Percentiles rank a stretch among this genome's conserved stretches.
Evolutionary conservation across 495 filamentous ascomycete genomes (phyloP).

Genomic region (Pseudoneurospora amorphoporcata): DNA sequence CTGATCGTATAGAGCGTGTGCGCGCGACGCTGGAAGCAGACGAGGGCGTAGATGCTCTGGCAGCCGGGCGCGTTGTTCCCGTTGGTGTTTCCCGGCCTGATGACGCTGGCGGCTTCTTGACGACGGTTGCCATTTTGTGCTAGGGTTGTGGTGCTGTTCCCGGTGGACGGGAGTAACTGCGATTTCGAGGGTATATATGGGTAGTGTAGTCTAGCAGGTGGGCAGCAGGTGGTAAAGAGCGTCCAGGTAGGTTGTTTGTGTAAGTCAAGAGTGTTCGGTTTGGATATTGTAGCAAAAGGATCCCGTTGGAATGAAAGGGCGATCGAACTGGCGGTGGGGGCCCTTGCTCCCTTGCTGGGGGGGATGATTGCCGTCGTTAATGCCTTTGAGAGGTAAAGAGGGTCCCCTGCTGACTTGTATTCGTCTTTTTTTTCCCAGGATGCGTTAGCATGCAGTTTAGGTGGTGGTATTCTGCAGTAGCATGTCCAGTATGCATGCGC

Average conservation of each 20-base stretch:
- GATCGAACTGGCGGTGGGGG: neutral
- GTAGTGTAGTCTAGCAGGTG: neutral
- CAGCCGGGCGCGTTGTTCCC: slow-evolving; percentile 18
- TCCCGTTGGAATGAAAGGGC: neutral
- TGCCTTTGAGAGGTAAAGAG: neutral
- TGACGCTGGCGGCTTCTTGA: slow-evolving; percentile 33
- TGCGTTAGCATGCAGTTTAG: neutral
- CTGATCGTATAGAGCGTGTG: slow-evolving; percentile 40
- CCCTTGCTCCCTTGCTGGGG: neutral
- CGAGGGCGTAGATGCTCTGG: slow-evolving; percentile 30
- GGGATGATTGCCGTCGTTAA: neutral
- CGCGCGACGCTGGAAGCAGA: slow-evolving; percentile 30
- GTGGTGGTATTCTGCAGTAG: neutral
- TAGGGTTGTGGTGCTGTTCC: neutral
- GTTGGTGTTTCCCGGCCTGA: slow-evolving; percentile 29
- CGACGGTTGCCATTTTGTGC: slow-evolving; percentile 26
- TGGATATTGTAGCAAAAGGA: neutral
- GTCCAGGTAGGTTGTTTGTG: neutral
- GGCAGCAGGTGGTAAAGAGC: neutral
- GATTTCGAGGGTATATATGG: neutral
- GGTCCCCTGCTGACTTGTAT: neutral
- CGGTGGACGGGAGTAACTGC: neutral
- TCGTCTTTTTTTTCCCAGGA: neutral
- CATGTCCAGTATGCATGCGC: neutral
- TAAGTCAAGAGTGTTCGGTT: neutral